Conservation (phyloP, 495 filamentous ascomycete species). For the Podospora bellae-mahoneyi region DNA sequence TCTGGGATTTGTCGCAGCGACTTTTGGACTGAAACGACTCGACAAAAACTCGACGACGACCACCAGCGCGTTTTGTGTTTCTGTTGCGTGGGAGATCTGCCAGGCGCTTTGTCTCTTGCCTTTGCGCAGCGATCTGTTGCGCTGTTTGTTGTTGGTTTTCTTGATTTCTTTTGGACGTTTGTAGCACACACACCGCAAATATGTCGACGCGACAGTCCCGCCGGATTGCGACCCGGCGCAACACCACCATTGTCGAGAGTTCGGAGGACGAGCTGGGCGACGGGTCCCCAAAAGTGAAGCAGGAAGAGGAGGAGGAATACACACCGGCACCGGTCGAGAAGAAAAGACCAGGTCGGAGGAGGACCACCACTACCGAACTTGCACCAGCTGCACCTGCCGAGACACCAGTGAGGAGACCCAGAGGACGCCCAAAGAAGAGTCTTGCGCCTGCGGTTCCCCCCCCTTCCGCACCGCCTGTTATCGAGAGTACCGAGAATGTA, state of each 20-base stretch:
- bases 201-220: slow-evolving; percentile 73
- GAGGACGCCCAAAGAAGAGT: slow-evolving; percentile 38
- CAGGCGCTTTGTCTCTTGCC: background rate
- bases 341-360: slow-evolving; percentile 46
- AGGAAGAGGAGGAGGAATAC: slow-evolving; percentile 68
- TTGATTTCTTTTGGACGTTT: slow-evolving; percentile 7
- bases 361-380: slow-evolving; percentile 52
- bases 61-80: background rate
- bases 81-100: background rate
- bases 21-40: slow-evolving; percentile 2
- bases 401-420: slow-evolving; percentile 24
- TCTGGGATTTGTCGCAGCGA: slow-evolving; percentile 3
- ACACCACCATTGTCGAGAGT: slow-evolving; percentile 69
- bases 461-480: slow-evolving; percentile 29
- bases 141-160: background rate
- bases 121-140: slow-evolving; percentile 12
- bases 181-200: slow-evolving; percentile 9
- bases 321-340: slow-evolving; percentile 62
- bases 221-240: slow-evolving; percentile 61
- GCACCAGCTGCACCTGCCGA: slow-evolving; percentile 9
- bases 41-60: slow-evolving; percentile 3
- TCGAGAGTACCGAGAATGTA: slow-evolving; percentile 56
- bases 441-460: slow-evolving; percentile 3
- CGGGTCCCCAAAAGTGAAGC: slow-evolving; percentile 46
- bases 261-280: slow-evolving; percentile 60